Evolutionary conservation across 2,329 filamentous ascomycete genomes (phyloP).

Genomic region (Verticillium nubilum): DNA sequence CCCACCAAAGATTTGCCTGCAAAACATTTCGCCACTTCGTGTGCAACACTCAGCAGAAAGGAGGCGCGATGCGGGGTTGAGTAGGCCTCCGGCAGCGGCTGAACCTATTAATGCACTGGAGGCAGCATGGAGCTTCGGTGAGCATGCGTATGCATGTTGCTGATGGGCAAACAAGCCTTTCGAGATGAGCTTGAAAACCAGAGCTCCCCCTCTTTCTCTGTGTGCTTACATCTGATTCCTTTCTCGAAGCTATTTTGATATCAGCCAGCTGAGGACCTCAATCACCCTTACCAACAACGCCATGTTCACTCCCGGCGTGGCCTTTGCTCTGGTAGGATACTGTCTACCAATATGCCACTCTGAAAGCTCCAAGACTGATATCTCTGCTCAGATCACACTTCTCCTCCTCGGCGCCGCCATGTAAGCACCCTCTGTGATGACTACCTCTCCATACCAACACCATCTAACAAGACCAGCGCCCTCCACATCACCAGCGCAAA

Average conservation of each 20-base stretch:
- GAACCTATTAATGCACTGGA: background rate
- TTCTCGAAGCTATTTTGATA: background rate
- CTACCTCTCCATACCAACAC: background rate
- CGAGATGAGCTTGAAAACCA: background rate
- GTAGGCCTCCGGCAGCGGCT: background rate
- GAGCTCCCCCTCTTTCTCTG: background rate
- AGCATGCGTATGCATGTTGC: background rate
- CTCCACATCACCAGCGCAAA: constrained; percentile 30
- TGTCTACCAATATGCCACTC: background rate
- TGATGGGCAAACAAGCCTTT: background rate
- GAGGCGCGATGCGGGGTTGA: background rate
- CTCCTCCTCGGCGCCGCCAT: constrained; percentile 17
- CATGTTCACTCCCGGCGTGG: background rate
- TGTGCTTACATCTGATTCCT: background rate
- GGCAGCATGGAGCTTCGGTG: background rate
- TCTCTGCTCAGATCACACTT: constrained; percentile 13
- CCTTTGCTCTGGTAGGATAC: background rate
- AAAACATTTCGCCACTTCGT: background rate
- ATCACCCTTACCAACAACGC: background rate
- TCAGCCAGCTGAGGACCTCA: background rate
- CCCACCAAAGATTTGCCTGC: no score
- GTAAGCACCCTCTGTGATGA: background rate
- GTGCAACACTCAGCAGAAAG: background rate
- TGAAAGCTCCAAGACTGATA: background rate
- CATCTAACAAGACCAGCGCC: constrained; percentile 20